Base-by-base conservation (phyloP, 768 basidiomycete species). In the Dendrothele bispora region DNA sequence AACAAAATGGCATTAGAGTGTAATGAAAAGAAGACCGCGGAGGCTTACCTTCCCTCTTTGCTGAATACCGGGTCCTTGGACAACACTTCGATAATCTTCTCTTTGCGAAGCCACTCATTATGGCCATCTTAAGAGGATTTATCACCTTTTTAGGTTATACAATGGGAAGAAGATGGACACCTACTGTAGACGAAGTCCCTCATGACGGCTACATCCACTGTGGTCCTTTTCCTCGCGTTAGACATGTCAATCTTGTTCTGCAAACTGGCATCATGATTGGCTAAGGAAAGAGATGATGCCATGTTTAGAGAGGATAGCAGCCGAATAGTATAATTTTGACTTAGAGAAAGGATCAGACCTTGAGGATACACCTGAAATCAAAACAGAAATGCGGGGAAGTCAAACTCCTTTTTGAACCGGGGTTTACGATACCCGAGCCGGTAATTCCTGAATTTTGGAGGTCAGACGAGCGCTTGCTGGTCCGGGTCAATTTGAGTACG, bases 21-120 rank as follows among this genome's bases (percentile, higher is more conserved):
- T 27, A 30, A 24, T 43, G 21, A 21, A 20, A 4, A 14, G 11
- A 7, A 7, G 26, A 29, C 3, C 10, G 25, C 11, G n/a, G 8
- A 12, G 3, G 43, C 56, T 44, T 46, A 84, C 85, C 77, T 76
- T 25, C 66, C 56, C 1, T 75, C 68, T 58, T 84, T 86, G 60
- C 84, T 77, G 44, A 88, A 86, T 12, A 72, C 60, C 0, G 79
- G 74, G 46, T 88, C 86, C 7, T 66, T 65, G 28, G 75, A 64
- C 39, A 89, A 57, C 8, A 82, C 53, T 1, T 59, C 49, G 10
- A 78, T 67, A 1, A 88, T 61, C 21, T 63, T 65, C 20, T 70
- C 50, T 29, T 73, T 75, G 32, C 59, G 71, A n/a, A 74, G 59
- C 83, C 81, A 87, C 40, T 72, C 71, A 1, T 55, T 58, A 15